phyloP scores from a whole-genome alignment of 2,329 filamentous ascomycete species.

The Grosmannia clavigera region DNA sequence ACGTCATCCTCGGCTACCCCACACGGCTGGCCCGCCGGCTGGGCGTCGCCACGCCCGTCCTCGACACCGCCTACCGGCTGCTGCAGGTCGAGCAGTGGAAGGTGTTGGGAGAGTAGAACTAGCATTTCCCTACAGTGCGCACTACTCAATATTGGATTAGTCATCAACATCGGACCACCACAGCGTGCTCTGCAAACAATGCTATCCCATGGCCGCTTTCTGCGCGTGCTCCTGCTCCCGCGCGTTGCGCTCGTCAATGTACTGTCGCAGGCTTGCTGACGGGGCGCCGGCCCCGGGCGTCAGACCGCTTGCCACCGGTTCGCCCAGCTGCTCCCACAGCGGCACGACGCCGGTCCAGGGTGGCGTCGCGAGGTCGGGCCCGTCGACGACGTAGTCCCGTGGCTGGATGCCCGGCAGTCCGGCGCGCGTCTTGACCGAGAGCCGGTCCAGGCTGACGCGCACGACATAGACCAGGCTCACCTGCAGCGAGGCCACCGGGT shows the following conservation, averaged over 20 bases:
- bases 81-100: constrained; percentile 11
- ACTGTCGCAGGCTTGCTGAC: constrained; percentile 4
- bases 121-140: no score
- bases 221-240: constrained; percentile 4
- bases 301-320: constrained; percentile 9
- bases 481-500: constrained; percentile 10
- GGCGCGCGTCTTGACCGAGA: constrained; percentile 10
- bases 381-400: constrained; percentile 8
- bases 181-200: no score
- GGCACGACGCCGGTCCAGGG: constrained; percentile 11
- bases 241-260: constrained; percentile 5
- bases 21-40: constrained; percentile 13
- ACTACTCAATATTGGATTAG: no score
- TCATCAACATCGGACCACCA: no score
- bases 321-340: constrained; percentile 12
- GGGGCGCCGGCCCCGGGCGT: constrained; percentile 5
- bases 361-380: constrained; percentile 3
- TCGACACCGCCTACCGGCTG: constrained; percentile 8
- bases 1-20: constrained; percentile 22
- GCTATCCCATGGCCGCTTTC: constrained; percentile 1
- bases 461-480: constrained; percentile 10
- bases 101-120: neutral
- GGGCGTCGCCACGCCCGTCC: constrained; percentile 4
- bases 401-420: constrained; percentile 10
- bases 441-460: constrained; percentile 7